phyloP scores from a whole-genome alignment of 441 rosid species.

The Flueggea neowawraea region DNA sequence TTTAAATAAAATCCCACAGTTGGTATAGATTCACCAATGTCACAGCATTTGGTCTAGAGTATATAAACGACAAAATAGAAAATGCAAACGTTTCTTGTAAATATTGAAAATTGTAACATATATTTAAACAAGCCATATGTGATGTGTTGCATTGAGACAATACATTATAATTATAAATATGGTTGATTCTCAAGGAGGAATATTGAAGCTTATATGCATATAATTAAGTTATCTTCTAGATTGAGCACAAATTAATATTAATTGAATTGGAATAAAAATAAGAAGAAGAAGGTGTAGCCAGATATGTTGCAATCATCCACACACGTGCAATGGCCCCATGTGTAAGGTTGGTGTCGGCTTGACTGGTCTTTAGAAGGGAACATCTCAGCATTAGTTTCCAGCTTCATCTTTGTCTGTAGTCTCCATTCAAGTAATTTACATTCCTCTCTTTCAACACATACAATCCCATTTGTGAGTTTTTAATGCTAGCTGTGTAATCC shows the following conservation, averaged over 20 bases:
- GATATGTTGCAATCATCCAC: slow-evolving; percentile 30
- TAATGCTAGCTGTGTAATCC: background rate
- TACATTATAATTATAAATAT: background rate
- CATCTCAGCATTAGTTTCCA: slow-evolving; percentile 25
- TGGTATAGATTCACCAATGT: too few relatives aligned
- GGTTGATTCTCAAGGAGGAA: background rate
- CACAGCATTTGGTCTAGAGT: too few relatives aligned
- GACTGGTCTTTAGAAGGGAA: slow-evolving; percentile 35
- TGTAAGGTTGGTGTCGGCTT: slow-evolving; percentile 40
- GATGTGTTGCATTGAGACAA: too few relatives aligned
- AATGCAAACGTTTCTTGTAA: too few relatives aligned
- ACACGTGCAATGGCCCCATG: slow-evolving; percentile 62
- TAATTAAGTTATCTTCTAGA: slow-evolving; percentile 14
- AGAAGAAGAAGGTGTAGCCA: background rate
- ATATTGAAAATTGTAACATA: too few relatives aligned
- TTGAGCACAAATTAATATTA: slow-evolving; percentile 5
- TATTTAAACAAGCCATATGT: too few relatives aligned
- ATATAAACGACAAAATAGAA: too few relatives aligned
- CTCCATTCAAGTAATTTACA: background rate
- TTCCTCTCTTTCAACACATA: background rate
- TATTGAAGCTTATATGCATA: too few relatives aligned
- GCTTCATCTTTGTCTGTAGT: slow-evolving; percentile 12
- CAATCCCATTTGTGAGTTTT: background rate
- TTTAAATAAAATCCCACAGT: too few relatives aligned
- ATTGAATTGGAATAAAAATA: background rate